phyloP scores from a whole-genome alignment of 139 green algal genomes.

The Chlorella sp. region DNA sequence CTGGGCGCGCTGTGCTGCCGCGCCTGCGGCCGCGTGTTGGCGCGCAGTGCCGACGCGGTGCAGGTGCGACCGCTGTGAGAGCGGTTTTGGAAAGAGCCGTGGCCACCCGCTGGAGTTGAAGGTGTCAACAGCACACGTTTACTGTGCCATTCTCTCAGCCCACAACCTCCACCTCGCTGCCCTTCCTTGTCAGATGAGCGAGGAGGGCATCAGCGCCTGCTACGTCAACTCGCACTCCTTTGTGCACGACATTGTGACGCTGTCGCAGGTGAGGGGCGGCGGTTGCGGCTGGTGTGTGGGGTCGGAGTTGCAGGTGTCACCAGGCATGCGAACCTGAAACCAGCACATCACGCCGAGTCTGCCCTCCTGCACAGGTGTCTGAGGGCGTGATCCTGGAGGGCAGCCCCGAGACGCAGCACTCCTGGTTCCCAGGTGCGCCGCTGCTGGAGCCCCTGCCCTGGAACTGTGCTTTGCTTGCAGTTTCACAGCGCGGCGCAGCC shows the following conservation, averaged over 20 bases:
- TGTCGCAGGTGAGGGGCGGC: slow-evolving; percentile 26
- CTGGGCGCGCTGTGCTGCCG: slow-evolving; percentile 28
- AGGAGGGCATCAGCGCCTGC: slow-evolving; percentile 52
- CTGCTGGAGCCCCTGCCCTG: background rate
- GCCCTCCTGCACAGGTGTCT: background rate
- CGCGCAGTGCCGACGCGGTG: slow-evolving; percentile 20
- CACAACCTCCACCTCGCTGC: background rate
- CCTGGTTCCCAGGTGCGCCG: slow-evolving; percentile 57
- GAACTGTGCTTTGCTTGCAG: background rate
- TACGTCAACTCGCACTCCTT: slow-evolving; percentile 61
- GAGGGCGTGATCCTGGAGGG: slow-evolving; percentile 40
- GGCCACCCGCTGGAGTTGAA: no score
- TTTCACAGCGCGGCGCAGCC: no score
- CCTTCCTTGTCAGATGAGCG: slow-evolving; percentile 39
- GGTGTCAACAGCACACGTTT: no score
- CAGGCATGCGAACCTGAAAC: no score
- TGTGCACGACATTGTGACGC: slow-evolving; percentile 64
- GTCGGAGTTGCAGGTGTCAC: no score
- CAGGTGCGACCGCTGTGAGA: background rate
- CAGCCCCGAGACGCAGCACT: slow-evolving; percentile 56
- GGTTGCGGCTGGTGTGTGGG: background rate
- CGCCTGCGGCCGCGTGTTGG: slow-evolving; percentile 21
- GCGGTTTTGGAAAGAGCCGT: no score
- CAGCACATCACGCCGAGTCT: no score
- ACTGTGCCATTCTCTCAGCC: no score